Evolutionary conservation across 2,329 filamentous ascomycete species (phyloP).

Genomic region (Ceratocystis colombiana): DNA sequence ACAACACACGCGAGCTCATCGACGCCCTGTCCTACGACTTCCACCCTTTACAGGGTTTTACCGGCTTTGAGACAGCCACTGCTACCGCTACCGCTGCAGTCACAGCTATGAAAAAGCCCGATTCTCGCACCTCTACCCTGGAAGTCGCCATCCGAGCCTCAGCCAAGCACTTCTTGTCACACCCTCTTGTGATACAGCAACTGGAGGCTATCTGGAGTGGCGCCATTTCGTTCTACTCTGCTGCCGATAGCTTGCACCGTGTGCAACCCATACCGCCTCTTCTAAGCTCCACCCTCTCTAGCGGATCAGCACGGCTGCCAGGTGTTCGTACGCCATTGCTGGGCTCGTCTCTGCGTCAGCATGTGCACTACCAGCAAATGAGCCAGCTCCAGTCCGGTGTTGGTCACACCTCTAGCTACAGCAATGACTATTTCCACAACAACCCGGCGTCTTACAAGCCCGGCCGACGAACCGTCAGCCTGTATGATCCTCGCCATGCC

Average conservation of each 20-base stretch:
- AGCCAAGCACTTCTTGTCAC: conserved; percentile 83
- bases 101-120: conserved; percentile 31
- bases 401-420: conserved; percentile 12
- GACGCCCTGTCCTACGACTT: conserved; percentile 94
- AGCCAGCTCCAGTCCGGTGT: background rate
- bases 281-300: conserved; percentile 14
- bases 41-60: conserved; percentile 75
- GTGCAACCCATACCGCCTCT: conserved; percentile 32
- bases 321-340: conserved; percentile 22
- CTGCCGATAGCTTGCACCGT: conserved; percentile 74
- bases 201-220: conserved; percentile 97
- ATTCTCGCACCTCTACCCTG: conserved; percentile 73
- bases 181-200: conserved; percentile 85
- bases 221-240: conserved; percentile 86
- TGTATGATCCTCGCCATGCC: conserved; percentile 85
- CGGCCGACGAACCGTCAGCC: conserved; percentile 60
- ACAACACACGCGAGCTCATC: conserved; percentile 77
- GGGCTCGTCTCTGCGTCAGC: conserved; percentile 9
- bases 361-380: conserved; percentile 20
- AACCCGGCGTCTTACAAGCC: conserved; percentile 30
- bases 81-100: conserved; percentile 34
- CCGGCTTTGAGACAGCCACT: conserved; percentile 37
- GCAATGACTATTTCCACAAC: conserved; percentile 25
- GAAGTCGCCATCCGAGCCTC: conserved; percentile 89
- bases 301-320: conserved; percentile 13